phyloP scores from a whole-genome alignment of 78 protist species.

The Emiliania huxleyi region DNA sequence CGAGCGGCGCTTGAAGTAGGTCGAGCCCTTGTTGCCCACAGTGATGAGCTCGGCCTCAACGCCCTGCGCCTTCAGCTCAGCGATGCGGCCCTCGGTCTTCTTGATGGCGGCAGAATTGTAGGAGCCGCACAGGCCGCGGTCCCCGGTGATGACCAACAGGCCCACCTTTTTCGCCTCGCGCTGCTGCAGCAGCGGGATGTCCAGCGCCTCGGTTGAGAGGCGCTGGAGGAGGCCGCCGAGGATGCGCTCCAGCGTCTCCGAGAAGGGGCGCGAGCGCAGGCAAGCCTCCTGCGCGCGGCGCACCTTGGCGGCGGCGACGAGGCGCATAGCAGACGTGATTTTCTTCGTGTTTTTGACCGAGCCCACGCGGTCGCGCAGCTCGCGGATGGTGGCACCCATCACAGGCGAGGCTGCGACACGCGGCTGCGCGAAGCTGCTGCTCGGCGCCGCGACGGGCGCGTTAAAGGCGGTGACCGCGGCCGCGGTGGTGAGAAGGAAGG shows the following conservation, averaged over 20 bases:
- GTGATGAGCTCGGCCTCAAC: constrained; percentile 24
- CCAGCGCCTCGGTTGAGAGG: constrained; percentile 38
- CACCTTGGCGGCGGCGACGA: constrained; percentile 64
- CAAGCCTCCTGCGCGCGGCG: constrained; percentile 59
- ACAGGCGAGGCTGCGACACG: not conserved
- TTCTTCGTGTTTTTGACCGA: constrained; percentile 58
- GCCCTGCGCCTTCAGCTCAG: constrained; percentile 37
- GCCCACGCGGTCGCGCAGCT: constrained; percentile 43
- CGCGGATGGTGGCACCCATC: constrained; percentile 26
- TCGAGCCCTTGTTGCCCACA: constrained; percentile 43
- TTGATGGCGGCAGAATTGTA: constrained; percentile 55
- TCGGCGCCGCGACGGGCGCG: not conserved
- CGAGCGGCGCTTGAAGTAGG: constrained; percentile 41
- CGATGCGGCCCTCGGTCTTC: constrained; percentile 25
- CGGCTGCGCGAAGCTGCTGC: not conserved
- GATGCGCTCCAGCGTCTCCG: constrained; percentile 47
- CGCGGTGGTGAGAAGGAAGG: not conserved
- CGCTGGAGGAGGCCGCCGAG: constrained; percentile 36
- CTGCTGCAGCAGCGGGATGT: constrained; percentile 37
- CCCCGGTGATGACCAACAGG: constrained; percentile 39
- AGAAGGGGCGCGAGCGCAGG: constrained; percentile 54
- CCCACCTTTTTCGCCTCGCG: constrained; percentile 47
- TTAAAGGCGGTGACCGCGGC: not conserved
- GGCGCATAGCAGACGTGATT: constrained; percentile 56
- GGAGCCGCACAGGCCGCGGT: constrained; percentile 62